Conservation (phyloP, 192 early-diverging fungal genomes). For the Podila minutissima region DNA sequence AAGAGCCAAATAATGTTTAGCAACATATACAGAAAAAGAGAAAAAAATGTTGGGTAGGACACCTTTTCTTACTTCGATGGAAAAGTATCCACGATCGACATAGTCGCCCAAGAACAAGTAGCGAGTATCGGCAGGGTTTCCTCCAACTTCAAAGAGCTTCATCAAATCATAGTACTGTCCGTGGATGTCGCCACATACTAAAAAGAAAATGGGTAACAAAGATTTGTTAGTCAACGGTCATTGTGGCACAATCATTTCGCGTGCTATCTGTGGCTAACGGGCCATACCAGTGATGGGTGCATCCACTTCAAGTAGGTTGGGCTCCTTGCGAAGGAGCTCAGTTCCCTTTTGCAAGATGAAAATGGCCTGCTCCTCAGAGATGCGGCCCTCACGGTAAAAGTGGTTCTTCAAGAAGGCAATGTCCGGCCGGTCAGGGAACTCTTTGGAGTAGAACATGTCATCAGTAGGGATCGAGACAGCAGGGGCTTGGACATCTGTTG, state of each 20-base stretch:
- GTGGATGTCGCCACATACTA: slow-evolving; percentile 96
- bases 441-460: slow-evolving; percentile 64
- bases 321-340: slow-evolving; percentile 81
- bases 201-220: not conserved
- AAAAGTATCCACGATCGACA: slow-evolving; percentile 97
- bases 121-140: slow-evolving; percentile 87
- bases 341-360: slow-evolving; percentile 87
- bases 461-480: slow-evolving; percentile 58
- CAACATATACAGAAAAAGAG: not conserved
- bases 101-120: slow-evolving; percentile 98
- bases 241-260: not conserved
- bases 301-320: slow-evolving; percentile 87
- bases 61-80: slow-evolving; percentile 81
- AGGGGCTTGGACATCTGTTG: slow-evolving; percentile 64
- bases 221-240: not conserved
- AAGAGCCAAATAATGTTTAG: too few relatives aligned
- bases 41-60: not conserved
- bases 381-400: slow-evolving; percentile 92
- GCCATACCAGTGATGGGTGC: slow-evolving; percentile 88
- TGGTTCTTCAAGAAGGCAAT: slow-evolving; percentile 88
- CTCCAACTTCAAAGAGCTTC: slow-evolving; percentile 98
- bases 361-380: slow-evolving; percentile 92
- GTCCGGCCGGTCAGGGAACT: slow-evolving; percentile 75
- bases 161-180: slow-evolving; percentile 98
- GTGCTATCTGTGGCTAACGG: not conserved